Conservation (phyloP, 768 basidiomycete species). For the Russula lepida region DNA sequence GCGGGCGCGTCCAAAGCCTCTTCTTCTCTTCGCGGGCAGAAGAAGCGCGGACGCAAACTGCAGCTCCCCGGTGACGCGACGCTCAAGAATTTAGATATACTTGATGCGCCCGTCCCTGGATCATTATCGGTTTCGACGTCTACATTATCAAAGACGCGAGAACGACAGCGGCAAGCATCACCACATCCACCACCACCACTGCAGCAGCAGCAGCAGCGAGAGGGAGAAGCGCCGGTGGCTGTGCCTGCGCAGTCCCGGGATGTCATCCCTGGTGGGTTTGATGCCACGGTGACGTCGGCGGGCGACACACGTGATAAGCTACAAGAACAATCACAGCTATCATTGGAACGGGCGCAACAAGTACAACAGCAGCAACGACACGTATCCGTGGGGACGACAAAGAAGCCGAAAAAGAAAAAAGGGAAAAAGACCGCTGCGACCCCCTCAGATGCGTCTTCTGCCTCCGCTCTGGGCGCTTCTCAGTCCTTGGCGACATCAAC, state of each 20-base stretch:
- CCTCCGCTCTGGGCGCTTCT: conserved; percentile 5
- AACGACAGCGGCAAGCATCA: not conserved
- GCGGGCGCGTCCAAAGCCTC: not conserved
- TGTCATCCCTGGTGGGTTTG: conserved; percentile 42
- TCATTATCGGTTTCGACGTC: conserved; percentile 17
- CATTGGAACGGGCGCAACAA: not conserved
- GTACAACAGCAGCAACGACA: not conserved
- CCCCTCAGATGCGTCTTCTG: conserved; percentile 26
- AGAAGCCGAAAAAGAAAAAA: conserved; percentile 42
- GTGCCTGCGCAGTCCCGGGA: conserved; percentile 32
- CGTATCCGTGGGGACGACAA: conserved; percentile 24
- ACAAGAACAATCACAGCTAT: not conserved
- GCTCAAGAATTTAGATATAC: conserved; percentile 10
- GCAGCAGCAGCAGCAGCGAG: conserved; percentile 17
- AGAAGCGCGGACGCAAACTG: conserved; percentile 28
- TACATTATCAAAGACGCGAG: conserved; percentile 23
- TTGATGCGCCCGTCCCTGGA: not conserved
- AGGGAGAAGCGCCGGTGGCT: conserved; percentile 26
- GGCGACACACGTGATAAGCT: not conserved
- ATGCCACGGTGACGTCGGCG: conserved; percentile 21
- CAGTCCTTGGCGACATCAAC: not conserved
- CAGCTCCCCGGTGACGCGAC: conserved; percentile 14
- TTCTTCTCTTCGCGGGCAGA: conserved; percentile 22
- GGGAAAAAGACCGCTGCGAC: conserved; percentile 22
- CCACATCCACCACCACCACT: not conserved